Evolutionary conservation across 108 stramenopile species (phyloP).

Genomic region (Discostella stelligeroides): DNA sequence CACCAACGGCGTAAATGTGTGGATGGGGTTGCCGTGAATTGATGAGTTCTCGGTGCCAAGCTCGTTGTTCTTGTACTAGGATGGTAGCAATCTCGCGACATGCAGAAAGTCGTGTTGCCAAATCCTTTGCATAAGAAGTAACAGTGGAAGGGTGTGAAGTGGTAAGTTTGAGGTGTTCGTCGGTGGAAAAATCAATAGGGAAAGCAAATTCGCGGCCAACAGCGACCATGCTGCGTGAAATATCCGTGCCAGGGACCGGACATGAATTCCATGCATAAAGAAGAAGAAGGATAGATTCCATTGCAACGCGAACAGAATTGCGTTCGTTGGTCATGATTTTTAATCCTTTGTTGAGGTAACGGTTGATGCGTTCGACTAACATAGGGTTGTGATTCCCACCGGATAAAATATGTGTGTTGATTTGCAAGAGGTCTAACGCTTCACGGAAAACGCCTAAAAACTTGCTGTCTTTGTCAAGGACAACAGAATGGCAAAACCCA

Average conservation of each 20-base stretch:
- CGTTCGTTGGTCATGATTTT: too few relatives aligned
- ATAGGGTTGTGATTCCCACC: too few relatives aligned
- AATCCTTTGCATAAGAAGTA: not conserved
- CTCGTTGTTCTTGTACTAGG: not conserved
- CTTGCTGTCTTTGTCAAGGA: too few relatives aligned
- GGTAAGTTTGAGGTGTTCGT: not conserved
- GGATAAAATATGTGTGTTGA: not conserved
- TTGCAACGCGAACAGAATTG: too few relatives aligned
- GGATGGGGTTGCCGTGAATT: not conserved
- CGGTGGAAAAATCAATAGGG: conserved; percentile 8
- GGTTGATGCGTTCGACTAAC: too few relatives aligned
- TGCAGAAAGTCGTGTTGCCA: not conserved
- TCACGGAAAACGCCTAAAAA: conserved; percentile 1
- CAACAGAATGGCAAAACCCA: conserved; percentile 11
- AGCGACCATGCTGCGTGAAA: too few relatives aligned
- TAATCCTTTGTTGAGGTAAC: too few relatives aligned
- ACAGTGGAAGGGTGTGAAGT: not conserved
- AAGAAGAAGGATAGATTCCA: too few relatives aligned
- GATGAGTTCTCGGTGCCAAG: not conserved
- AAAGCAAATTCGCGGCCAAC: too few relatives aligned
- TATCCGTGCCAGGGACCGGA: too few relatives aligned
- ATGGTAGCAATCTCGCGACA: not conserved
- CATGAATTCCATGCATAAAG: too few relatives aligned
- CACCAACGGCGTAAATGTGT: not conserved
- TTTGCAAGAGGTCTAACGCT: not conserved